phyloP scores from a whole-genome alignment of 345 rosid species.

The Combretum micranthum region DNA sequence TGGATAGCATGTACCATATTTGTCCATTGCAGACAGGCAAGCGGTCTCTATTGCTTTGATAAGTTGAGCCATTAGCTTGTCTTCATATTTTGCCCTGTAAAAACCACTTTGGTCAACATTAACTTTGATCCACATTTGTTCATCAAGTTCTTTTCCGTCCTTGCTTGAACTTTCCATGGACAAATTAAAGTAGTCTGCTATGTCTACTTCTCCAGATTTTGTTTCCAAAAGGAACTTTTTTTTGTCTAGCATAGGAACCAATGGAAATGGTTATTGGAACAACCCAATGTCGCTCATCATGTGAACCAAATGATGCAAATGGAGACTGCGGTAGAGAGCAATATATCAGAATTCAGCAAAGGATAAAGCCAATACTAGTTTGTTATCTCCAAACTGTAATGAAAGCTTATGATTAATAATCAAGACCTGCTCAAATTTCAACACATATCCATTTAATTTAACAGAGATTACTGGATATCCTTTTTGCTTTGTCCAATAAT shows the following conservation, averaged over 20 bases:
- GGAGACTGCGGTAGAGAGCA: slow-evolving; percentile 20
- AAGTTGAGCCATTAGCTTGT: slow-evolving; percentile 25
- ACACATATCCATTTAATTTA: slow-evolving; percentile 12
- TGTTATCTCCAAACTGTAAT: not conserved
- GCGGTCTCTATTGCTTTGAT: slow-evolving; percentile 23
- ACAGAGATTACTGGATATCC: slow-evolving; percentile 34
- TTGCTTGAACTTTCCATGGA: slow-evolving; percentile 9
- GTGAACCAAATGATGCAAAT: slow-evolving; percentile 20
- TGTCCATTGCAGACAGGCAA: slow-evolving; percentile 23
- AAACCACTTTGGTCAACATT: slow-evolving; percentile 39
- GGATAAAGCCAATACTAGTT: not conserved
- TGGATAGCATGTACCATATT: slow-evolving; percentile 19
- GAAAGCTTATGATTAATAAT: not conserved
- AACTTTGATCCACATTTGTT: slow-evolving; percentile 27
- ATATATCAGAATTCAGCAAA: slow-evolving; percentile 4
- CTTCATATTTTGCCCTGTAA: slow-evolving; percentile 30
- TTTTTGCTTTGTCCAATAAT: slow-evolving; percentile 37
- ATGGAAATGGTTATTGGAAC: slow-evolving; percentile 27
- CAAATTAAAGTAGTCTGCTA: slow-evolving; percentile 17
- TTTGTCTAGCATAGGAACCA: slow-evolving; percentile 20
- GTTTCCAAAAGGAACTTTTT: slow-evolving; percentile 29
- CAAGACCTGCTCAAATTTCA: slow-evolving; percentile 36
- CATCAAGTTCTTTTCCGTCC: slow-evolving; percentile 5
- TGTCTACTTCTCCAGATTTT: slow-evolving; percentile 19
- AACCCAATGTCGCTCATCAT: slow-evolving; percentile 25